Percentiles rank a stretch among this genome's conserved stretches.
Evolutionary conservation across 2,329 filamentous ascomycete species (phyloP).

Genomic region (Emericellopsis cladophorae): DNA sequence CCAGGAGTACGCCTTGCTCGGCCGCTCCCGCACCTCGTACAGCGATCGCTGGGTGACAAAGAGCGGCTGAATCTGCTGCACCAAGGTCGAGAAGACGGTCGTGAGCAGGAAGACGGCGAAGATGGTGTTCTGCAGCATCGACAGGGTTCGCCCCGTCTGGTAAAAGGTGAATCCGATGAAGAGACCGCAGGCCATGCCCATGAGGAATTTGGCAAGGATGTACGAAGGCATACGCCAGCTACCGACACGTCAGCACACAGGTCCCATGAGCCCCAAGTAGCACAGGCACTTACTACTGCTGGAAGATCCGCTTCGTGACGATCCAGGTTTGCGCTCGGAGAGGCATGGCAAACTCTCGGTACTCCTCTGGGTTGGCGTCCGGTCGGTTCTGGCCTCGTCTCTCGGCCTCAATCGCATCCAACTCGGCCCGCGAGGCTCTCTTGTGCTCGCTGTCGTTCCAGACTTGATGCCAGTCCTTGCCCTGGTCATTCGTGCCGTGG

Average conservation of each 20-base stretch:
- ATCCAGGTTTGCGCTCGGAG: conserved; percentile 52
- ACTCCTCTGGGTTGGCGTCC: conserved; percentile 16
- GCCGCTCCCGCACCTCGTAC: conserved; percentile 57
- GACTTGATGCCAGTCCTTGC: conserved; percentile 52
- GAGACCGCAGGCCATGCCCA: conserved; percentile 31
- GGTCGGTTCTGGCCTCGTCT: conserved; percentile 41
- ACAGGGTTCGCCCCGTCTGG: conserved; percentile 43
- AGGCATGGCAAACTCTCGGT: conserved; percentile 67
- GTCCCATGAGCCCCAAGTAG: neutral
- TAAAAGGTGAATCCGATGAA: conserved; percentile 62
- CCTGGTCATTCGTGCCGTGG: conserved; percentile 20
- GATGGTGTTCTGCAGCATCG: conserved; percentile 59
- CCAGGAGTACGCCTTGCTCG: conserved; percentile 57
- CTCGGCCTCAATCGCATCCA: conserved; percentile 47
- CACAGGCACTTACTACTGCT: conserved; percentile 53
- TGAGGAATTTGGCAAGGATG: conserved; percentile 58
- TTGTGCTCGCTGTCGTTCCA: conserved; percentile 46
- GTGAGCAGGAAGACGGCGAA: conserved; percentile 61
- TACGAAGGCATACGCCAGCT: conserved; percentile 56
- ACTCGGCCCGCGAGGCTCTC: conserved; percentile 41
- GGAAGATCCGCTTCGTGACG: conserved; percentile 58
- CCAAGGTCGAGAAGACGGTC: conserved; percentile 55
- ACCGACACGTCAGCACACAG: neutral
- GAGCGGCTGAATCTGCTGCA: conserved; percentile 57
- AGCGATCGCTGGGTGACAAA: conserved; percentile 57